Evolutionary conservation across 306 rosid species (phyloP).

Genomic region (Argentina anserina): DNA sequence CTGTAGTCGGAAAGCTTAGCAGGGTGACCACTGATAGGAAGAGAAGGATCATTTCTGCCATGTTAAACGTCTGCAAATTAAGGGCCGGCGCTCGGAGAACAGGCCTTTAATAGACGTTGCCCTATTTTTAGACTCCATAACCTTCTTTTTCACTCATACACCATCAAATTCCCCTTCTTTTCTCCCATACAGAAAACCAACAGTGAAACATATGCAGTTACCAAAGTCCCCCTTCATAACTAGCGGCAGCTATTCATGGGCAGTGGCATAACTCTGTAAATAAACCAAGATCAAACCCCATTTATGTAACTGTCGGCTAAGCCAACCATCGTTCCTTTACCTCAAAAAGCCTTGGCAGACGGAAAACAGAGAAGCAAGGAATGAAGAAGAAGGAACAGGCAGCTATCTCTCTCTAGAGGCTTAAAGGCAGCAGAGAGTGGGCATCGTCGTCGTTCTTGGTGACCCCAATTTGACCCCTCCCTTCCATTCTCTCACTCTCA

Average conservation of each 20-base stretch:
- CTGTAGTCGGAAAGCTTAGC: too few relatives aligned
- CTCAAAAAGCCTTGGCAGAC: not conserved
- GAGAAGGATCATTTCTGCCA: too few relatives aligned
- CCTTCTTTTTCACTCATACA: not conserved
- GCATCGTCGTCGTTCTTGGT: not conserved
- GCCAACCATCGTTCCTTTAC: not conserved
- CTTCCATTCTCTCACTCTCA: not conserved
- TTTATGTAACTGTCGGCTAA: not conserved
- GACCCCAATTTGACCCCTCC: not conserved
- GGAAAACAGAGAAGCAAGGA: not conserved
- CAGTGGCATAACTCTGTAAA: conserved; percentile 1
- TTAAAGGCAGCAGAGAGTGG: not conserved
- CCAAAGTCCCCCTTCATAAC: not conserved
- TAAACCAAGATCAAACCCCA: conserved; percentile 12
- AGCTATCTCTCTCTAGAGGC: not conserved
- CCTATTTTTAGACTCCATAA: too few relatives aligned
- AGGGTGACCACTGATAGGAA: too few relatives aligned
- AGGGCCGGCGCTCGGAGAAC: too few relatives aligned
- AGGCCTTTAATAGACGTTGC: too few relatives aligned
- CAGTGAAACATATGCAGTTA: not conserved
- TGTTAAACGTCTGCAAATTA: too few relatives aligned
- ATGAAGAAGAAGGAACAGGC: not conserved
- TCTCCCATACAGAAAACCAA: not conserved
- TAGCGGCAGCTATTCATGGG: not conserved
- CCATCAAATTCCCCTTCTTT: not conserved